These are phyloP conservation scores for Ogataea pignaliae DNA, from an alignment of 805 yeast genomes.

Conservation along the genomic window DNA sequence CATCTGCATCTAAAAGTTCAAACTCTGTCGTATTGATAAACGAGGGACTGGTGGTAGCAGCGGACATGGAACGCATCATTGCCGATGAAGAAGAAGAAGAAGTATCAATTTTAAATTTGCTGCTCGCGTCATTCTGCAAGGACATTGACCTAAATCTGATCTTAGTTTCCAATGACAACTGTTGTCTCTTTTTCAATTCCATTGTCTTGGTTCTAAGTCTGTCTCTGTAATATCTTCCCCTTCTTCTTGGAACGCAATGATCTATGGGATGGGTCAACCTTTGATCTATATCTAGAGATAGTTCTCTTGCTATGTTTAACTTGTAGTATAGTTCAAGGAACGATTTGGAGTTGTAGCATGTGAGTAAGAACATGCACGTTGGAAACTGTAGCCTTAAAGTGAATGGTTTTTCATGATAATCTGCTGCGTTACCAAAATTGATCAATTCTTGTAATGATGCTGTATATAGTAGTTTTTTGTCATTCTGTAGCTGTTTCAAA, in stretches of 20 bases:
- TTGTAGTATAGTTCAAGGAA: conserved; percentile 28
- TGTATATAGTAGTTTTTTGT: conserved; percentile 5
- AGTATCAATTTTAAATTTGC: too few species aligned
- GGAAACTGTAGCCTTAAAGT: conserved; percentile 28
- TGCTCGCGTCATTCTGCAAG: too few species aligned
- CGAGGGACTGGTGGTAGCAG: too few species aligned
- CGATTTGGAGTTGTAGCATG: conserved; percentile 24
- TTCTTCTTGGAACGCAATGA: conserved; percentile 28
- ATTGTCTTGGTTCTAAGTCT: neutral
- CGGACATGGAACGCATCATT: too few species aligned
- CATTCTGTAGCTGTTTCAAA: conserved; percentile 7
- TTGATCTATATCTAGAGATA: conserved; percentile 29
- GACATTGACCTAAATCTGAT: too few species aligned
- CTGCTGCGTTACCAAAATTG: conserved; percentile 30
- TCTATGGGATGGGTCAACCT: conserved; percentile 23
- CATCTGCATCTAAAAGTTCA: too few species aligned
- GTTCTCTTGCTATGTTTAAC: conserved; percentile 27
- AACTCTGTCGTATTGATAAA: too few species aligned
- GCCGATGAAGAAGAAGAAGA: too few species aligned
- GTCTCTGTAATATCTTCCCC: conserved; percentile 7
- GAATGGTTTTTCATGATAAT: conserved; percentile 26
- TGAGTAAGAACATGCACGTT: conserved; percentile 15
- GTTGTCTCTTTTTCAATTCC: neutral
- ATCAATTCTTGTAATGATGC: conserved; percentile 29
- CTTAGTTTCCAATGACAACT: neutral